Percentiles rank a stretch among this genome's conserved stretches.
Conservation (phyloP, 108 stramenopile genomes). For the Skeletonema costatum region DNA sequence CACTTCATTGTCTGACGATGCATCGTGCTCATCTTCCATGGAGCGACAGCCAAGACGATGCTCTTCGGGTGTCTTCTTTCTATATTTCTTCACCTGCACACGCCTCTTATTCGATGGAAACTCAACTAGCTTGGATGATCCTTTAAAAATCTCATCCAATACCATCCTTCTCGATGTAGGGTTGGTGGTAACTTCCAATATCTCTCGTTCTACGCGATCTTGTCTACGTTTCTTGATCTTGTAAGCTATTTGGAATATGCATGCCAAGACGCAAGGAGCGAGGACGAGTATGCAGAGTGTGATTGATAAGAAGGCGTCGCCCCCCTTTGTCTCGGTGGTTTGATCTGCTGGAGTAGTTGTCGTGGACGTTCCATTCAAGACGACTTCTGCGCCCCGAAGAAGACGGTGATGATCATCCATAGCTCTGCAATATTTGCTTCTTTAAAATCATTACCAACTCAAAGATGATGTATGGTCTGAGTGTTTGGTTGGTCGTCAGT, state of each 20-base stretch:
- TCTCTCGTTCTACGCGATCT: constrained; percentile 14
- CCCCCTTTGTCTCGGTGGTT: neutral
- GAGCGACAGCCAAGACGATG: neutral
- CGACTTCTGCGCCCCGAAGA: neutral
- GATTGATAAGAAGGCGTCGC: neutral
- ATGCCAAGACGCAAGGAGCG: constrained; percentile 25
- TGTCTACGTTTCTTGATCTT: constrained; percentile 2
- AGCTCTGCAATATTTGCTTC: too few species aligned
- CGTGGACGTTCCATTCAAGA: neutral
- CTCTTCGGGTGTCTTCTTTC: constrained; percentile 13
- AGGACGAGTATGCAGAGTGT: constrained; percentile 9
- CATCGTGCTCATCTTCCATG: neutral
- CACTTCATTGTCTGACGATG: neutral
- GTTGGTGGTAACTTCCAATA: constrained; percentile 35
- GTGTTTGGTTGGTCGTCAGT: too few species aligned
- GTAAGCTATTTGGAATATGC: constrained; percentile 11
- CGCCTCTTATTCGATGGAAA: constrained; percentile 7
- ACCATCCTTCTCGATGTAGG: constrained; percentile 27
- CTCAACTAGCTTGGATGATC: neutral
- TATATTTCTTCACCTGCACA: constrained; percentile 23
- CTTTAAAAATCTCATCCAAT: constrained; percentile 33
- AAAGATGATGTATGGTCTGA: too few species aligned
- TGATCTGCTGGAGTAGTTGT: neutral
- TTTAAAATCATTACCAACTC: too few species aligned
- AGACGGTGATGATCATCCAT: constrained; percentile 1